These are phyloP conservation scores for Dictyostelium intermedium DNA, from an alignment of 78 protist genomes.

Conservation along the genomic window DNA sequence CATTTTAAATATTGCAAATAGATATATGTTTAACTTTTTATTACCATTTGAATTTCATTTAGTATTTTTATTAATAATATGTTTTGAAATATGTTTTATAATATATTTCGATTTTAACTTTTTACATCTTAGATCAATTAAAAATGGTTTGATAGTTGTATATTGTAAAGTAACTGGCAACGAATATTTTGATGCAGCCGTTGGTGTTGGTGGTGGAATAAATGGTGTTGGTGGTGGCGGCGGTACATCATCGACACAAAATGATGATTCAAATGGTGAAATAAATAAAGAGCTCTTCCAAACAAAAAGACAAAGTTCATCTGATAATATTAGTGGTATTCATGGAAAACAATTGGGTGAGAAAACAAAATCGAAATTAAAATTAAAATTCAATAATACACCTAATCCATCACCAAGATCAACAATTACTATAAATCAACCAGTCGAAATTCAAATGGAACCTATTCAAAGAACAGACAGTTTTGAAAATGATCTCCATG, in stretches of 20 bases:
- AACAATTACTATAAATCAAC: not conserved
- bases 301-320: not conserved
- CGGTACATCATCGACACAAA: not conserved
- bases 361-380: not conserved
- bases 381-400: not conserved
- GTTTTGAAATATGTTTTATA: not conserved
- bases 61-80: not conserved
- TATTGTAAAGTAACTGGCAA: not conserved
- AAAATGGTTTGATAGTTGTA: not conserved
- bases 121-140: not conserved
- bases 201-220: not conserved
- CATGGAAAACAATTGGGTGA: not conserved
- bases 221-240: not conserved
- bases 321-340: not conserved
- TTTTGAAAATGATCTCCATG: not conserved
- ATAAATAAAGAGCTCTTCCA: not conserved
- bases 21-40: not conserved
- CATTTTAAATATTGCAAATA: not conserved
- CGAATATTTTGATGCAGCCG: not conserved
- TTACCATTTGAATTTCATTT: slow-evolving; percentile 5
- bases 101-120: not conserved
- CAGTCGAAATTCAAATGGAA: not conserved
- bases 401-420: not conserved
- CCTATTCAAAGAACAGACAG: not conserved
- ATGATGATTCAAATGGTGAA: not conserved